phyloP scores from a whole-genome alignment of 176 grass and related monocot genomes.

The Cocos nucifera region DNA sequence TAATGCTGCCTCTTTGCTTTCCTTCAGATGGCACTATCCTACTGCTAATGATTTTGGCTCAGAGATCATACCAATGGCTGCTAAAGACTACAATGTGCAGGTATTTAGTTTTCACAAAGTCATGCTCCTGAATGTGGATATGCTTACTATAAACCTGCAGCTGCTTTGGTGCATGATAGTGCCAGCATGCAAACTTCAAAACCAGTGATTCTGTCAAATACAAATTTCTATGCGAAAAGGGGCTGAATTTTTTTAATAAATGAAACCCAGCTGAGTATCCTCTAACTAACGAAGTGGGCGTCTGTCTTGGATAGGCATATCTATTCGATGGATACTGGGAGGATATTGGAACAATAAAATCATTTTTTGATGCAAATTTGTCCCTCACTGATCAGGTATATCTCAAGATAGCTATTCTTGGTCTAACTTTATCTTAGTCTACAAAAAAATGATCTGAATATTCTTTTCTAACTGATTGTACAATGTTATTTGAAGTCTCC shows the following conservation, averaged over 20 bases:
- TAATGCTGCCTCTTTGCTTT: background rate
- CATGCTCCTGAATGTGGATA: no score
- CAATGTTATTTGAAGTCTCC: constrained; percentile 35
- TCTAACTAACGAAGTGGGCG: no score
- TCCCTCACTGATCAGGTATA: constrained; percentile 64
- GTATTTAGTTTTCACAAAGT: constrained; percentile 7
- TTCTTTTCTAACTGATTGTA: background rate
- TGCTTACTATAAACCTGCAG: no score
- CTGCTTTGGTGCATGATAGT: no score
- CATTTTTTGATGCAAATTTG: constrained; percentile 80
- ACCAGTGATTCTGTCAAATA: no score
- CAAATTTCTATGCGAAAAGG: no score
- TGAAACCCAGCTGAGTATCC: no score
- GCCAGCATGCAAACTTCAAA: no score
- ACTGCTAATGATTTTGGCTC: constrained; percentile 84
- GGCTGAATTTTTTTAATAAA: no score
- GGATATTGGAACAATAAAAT: constrained; percentile 81
- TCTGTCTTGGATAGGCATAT: constrained; percentile 9
- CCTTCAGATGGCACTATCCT: constrained; percentile 50
- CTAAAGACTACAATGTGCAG: constrained; percentile 67
- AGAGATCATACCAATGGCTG: constrained; percentile 69
- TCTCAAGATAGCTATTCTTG: background rate
- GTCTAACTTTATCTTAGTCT: background rate
- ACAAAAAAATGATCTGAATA: no score
- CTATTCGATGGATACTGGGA: constrained; percentile 80